Evolutionary conservation across 805 yeast species (phyloP).

Genomic region (Brettanomyces naardenensis): DNA sequence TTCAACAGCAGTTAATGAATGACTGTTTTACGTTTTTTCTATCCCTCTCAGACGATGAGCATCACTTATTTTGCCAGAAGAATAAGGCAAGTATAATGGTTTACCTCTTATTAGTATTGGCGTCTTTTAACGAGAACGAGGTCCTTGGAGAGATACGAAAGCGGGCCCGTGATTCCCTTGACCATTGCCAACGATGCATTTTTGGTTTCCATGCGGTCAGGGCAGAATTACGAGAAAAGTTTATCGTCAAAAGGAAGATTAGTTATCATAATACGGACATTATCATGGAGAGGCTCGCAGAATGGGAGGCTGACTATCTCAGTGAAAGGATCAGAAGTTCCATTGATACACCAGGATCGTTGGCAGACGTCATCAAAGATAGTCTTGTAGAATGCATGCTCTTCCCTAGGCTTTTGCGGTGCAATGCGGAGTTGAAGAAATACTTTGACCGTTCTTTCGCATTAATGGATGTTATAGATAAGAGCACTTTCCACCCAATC

Average conservation of each 20-base stretch:
- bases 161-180: constrained; percentile 25
- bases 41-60: neutral
- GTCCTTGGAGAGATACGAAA: neutral
- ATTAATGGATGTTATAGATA: constrained; percentile 9
- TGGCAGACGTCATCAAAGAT: constrained; percentile 16
- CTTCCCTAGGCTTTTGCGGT: constrained; percentile 43
- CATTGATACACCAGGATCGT: constrained; percentile 9
- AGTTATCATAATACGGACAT: constrained; percentile 15
- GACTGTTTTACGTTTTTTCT: constrained; percentile 4
- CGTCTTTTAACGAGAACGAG: constrained; percentile 3
- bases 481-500: constrained; percentile 12
- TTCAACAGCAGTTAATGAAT: constrained; percentile 21
- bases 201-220: constrained; percentile 45
- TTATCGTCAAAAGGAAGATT: constrained; percentile 38
- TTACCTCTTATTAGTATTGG: constrained; percentile 2
- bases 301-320: constrained; percentile 21
- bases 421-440: constrained; percentile 26
- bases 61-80: constrained; percentile 3
- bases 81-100: constrained; percentile 2
- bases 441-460: constrained; percentile 31
- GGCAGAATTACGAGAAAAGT: constrained; percentile 41
- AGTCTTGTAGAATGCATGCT: constrained; percentile 40
- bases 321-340: constrained; percentile 10
- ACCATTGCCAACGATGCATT: constrained; percentile 47
- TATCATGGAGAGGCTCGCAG: constrained; percentile 16